Conservation (phyloP, 768 basidiomycete genomes). For the Boletus rex-veris region DNA sequence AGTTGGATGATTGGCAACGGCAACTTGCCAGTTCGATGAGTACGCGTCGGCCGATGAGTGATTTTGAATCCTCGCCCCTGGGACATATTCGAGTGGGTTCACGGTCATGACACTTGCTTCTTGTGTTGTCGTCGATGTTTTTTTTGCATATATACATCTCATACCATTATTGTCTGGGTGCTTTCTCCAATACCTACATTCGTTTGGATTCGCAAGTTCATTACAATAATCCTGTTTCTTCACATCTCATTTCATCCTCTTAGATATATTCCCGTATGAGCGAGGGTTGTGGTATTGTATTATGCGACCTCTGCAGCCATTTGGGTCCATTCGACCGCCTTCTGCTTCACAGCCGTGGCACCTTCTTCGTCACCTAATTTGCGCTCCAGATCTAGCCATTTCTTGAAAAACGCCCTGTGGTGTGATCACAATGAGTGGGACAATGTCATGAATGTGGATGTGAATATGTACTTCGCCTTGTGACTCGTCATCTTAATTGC, state of each 20-base stretch:
- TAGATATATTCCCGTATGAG: conserved; percentile 36
- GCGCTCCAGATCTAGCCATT: conserved; percentile 89
- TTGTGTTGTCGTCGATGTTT: conserved; percentile 14
- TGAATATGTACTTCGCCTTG: conserved; percentile 82
- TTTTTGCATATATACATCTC: conserved; percentile 34
- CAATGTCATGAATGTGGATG: neutral
- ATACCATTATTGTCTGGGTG: conserved; percentile 37
- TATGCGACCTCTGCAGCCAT: conserved; percentile 38
- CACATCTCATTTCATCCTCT: conserved; percentile 32
- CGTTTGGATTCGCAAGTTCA: conserved; percentile 51
- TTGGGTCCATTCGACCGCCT: conserved; percentile 90
- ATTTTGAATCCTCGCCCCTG: conserved; percentile 59
- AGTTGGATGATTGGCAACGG: conserved; percentile 84
- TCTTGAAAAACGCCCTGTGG: conserved; percentile 89
- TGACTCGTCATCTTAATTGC: conserved; percentile 86
- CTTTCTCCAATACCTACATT: conserved; percentile 42
- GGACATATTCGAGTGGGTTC: conserved; percentile 60
- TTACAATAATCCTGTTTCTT: conserved; percentile 35
- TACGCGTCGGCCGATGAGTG: conserved; percentile 66
- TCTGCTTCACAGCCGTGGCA: conserved; percentile 73
- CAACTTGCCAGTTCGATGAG: conserved; percentile 79
- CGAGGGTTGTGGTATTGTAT: conserved; percentile 11
- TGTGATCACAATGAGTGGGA: conserved; percentile 13
- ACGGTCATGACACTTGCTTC: conserved; percentile 37
- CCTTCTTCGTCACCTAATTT: conserved; percentile 86